phyloP scores from a whole-genome alignment of 2,329 filamentous ascomycete species.

The Shiraia bambusicola region DNA sequence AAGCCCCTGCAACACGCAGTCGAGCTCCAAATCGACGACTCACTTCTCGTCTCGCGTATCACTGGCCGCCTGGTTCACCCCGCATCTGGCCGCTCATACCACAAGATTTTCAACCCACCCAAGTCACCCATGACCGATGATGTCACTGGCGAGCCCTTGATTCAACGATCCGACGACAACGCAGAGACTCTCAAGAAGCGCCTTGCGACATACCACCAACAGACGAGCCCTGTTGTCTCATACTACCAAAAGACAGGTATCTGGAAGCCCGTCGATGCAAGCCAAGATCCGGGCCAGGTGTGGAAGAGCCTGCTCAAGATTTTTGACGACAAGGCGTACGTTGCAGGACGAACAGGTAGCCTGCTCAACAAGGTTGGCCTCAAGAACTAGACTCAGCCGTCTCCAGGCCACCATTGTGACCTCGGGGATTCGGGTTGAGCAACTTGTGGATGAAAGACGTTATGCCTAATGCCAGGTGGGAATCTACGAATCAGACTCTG shows the following conservation, averaged over 20 bases:
- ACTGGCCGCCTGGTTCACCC: constrained; percentile 95
- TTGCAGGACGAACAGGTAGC: constrained; percentile 44
- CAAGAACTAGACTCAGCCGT: constrained; percentile 45
- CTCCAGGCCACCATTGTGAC: not conserved
- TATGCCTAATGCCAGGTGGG: constrained; percentile 1
- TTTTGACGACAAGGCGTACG: constrained; percentile 62
- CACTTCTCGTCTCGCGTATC: constrained; percentile 89
- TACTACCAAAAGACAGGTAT: constrained; percentile 99
- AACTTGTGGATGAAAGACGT: constrained; percentile 5
- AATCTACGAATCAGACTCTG: constrained; percentile 1
- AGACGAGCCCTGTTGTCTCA: constrained; percentile 87
- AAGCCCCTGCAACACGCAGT: constrained; percentile 92
- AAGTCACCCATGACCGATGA: constrained; percentile 95
- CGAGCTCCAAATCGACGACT: constrained; percentile 95
- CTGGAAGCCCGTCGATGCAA: constrained; percentile 93
- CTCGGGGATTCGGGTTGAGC: constrained; percentile 1
- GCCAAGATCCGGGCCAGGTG: constrained; percentile 91
- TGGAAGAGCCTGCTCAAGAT: constrained; percentile 91
- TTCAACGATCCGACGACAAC: constrained; percentile 97
- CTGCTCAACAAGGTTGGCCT: constrained; percentile 59
- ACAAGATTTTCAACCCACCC: constrained; percentile 98
- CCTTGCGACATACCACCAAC: constrained; percentile 86
- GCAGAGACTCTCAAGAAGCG: constrained; percentile 95
- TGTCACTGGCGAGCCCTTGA: constrained; percentile 90
- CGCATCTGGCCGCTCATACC: constrained; percentile 93